Conservation (phyloP, 139 green algal species). For the Chlamydomonas sphaeroides region DNA sequence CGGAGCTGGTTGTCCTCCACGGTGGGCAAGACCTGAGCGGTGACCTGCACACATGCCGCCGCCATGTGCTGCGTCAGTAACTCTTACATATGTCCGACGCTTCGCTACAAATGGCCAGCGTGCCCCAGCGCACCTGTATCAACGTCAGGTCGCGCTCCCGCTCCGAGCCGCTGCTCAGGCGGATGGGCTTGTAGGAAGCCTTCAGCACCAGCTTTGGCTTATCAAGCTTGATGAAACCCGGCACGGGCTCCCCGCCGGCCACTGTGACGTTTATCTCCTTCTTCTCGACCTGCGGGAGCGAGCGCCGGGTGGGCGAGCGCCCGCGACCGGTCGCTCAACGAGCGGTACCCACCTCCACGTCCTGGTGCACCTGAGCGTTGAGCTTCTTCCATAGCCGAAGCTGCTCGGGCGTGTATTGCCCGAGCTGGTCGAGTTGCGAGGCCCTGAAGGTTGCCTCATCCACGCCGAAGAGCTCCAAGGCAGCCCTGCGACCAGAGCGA, state of each 20-base stretch:
- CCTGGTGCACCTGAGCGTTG: conserved; percentile 46
- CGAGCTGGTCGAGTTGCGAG: conserved; percentile 44
- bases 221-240: conserved; percentile 43
- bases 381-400: conserved; percentile 35
- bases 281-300: conserved; percentile 35
- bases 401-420: conserved; percentile 12
- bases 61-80: background rate
- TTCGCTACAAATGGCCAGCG: background rate
- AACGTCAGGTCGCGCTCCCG: conserved; percentile 25
- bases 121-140: conserved; percentile 19
- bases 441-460: conserved; percentile 39
- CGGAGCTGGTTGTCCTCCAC: conserved; percentile 54
- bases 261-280: conserved; percentile 45
- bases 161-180: conserved; percentile 1
- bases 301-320: no score
- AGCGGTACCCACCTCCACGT: conserved; percentile 38
- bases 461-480: conserved; percentile 48
- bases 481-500: conserved; percentile 31
- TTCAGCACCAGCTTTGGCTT: conserved; percentile 41
- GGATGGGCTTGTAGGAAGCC: conserved; percentile 35
- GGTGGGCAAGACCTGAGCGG: conserved; percentile 17
- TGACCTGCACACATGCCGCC: conserved; percentile 10
- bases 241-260: conserved; percentile 17
- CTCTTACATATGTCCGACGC: no score
- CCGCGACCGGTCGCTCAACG: no score